Percentiles rank a stretch among this genome's conserved stretches.
These are phyloP conservation scores for Aquanectria penicillioides DNA, from an alignment of 2,329 filamentous ascomycete genomes.

Conservation along the genomic window DNA sequence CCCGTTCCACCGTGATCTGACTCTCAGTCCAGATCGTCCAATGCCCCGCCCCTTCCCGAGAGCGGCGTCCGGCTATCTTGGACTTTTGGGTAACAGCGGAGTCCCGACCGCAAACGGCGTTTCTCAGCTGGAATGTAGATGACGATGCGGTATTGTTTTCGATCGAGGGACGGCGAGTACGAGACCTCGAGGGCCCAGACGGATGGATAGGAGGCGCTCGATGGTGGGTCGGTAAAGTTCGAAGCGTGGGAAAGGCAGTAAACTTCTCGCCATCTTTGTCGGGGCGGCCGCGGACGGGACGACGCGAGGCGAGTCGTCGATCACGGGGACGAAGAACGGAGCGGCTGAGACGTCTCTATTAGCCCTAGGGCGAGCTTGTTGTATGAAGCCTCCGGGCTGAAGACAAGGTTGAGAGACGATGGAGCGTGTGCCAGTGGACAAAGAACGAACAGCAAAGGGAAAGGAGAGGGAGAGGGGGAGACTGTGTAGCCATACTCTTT, in stretches of 20 bases:
- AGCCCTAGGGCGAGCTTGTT: no score
- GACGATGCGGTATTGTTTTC: not conserved
- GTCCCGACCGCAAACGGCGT: slow-evolving; percentile 11
- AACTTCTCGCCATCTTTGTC: not conserved
- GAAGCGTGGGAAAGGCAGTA: not conserved
- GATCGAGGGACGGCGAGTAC: slow-evolving; percentile 2
- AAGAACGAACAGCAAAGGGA: not conserved
- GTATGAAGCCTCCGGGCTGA: not conserved
- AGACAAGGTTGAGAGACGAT: not conserved
- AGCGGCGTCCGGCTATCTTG: not conserved
- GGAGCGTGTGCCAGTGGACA: not conserved
- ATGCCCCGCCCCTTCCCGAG: slow-evolving; percentile 9
- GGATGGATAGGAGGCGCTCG: not conserved
- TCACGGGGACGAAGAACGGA: slow-evolving; percentile 1
- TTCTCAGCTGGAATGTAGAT: slow-evolving; percentile 22
- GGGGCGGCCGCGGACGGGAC: slow-evolving; percentile 29
- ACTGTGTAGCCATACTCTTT: slow-evolving; percentile 14
- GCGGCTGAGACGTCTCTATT: no score
- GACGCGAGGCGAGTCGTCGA: slow-evolving; percentile 8
- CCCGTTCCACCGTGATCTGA: not conserved
- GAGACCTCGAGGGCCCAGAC: no score
- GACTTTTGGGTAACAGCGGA: not conserved
- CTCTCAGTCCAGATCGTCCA: not conserved
- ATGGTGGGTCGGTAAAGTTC: not conserved
- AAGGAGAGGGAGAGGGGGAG: not conserved